Evolutionary conservation across 352 stramenopile genomes (phyloP), one percentile per base, ranked within the genome.

Genomic region (Globisporangium radiosum): DNA sequence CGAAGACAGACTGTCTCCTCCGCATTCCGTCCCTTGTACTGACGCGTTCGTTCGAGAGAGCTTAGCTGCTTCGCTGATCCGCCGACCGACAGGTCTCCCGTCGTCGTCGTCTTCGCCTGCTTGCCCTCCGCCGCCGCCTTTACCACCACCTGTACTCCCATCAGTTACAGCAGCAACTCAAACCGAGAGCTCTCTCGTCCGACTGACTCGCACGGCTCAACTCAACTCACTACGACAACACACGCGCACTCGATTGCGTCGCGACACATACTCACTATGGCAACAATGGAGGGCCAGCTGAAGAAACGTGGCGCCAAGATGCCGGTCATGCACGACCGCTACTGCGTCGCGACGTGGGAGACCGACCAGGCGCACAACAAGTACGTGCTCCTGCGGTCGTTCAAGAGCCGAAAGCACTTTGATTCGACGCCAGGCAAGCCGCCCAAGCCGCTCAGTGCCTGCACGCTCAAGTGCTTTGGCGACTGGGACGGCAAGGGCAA

Each of bases 241-340:
- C 19, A 57, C 38, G 11, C 39, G 49, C 39, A 55, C 17, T 43
- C 42, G 53, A 36, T 19, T 36, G 25, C 53, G 43, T 47, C 42
- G 40, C 25, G 25, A 33, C 25, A 33, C 25, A 33, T 3, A 33
- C 25, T 33, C 14, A 36, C 25, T 5, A 43, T 53, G 49, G 17
- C 44, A 13, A 36, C 37, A 39, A 86, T 90, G 75, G 81, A 94
- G 54, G 82, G 85, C 11, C 52, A 65, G 44, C 68, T 94, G 11
- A 91, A 90, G 71, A 90, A 91, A 57, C 78, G 85, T 49, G 72
- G 68, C 55, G 68, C 65, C 15, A 87, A 78, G 15, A 72, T 91
- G 75, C 77, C 78, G 1, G 72, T 91, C 17, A 94, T 94, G 85
- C 82, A 81, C 59, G 76, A 89, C 57, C 78, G 82, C 44, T 94